Evolutionary conservation across 495 filamentous ascomycete species (phyloP).

Genomic region (Annulohypoxylon bovei): DNA sequence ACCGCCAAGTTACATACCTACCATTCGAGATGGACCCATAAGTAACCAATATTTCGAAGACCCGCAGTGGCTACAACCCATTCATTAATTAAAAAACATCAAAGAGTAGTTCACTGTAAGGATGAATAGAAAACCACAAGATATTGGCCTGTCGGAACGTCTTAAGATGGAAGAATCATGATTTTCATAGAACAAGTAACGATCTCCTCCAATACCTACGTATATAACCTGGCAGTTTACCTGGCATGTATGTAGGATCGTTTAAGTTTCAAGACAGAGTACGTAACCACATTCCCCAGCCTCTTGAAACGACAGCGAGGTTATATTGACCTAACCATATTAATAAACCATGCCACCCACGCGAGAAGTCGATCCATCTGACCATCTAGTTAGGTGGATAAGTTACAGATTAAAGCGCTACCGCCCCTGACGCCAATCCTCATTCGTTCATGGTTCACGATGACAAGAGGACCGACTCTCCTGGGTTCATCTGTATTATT

Average conservation of each 20-base stretch:
- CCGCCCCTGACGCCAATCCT: constrained; percentile 37
- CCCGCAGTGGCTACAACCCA: constrained; percentile 18
- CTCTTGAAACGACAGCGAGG: constrained; percentile 31
- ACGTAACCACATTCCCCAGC: constrained; percentile 14
- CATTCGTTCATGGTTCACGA: constrained; percentile 16
- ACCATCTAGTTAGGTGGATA: constrained; percentile 29
- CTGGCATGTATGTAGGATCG: constrained; percentile 16
- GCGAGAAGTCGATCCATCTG: constrained; percentile 40
- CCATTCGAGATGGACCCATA: background rate
- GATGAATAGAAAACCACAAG: background rate
- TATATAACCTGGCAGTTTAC: background rate
- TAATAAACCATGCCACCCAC: constrained; percentile 29
- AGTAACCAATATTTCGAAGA: constrained; percentile 29
- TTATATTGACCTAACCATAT: constrained; percentile 19
- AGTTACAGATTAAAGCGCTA: constrained; percentile 2
- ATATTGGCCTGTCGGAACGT: background rate
- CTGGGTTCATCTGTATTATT: constrained; percentile 13
- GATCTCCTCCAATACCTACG: constrained; percentile 29
- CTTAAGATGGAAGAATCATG: constrained; percentile 21
- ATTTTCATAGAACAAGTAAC: constrained; percentile 23
- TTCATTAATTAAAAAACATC: background rate
- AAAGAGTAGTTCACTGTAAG: background rate
- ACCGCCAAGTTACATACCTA: constrained; percentile 1
- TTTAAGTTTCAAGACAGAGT: constrained; percentile 38
- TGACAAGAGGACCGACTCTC: background rate